A percentile compares a stretch with the other conserved stretches of the same genome.
These are phyloP conservation scores for Phaseolus lunatus DNA, from an alignment of 306 rosid genomes.

Conservation along the genomic window DNA sequence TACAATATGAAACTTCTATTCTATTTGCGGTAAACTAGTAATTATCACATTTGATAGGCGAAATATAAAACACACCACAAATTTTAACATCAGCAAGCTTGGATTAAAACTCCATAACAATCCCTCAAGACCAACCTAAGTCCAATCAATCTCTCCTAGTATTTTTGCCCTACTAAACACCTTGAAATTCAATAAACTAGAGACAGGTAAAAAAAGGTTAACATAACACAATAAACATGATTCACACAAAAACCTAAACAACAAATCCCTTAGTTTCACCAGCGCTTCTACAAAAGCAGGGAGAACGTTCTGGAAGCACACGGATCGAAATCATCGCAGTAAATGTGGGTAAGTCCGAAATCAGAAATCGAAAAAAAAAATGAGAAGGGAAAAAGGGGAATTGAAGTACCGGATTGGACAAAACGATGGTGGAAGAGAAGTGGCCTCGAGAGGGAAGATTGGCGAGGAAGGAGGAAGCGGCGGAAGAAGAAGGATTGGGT, in stretches of 20 bases:
- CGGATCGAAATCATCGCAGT: conserved; percentile 19
- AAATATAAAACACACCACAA: not conserved
- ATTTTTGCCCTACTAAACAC: not conserved
- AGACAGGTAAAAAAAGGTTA: not conserved
- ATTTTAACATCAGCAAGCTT: conserved; percentile 1
- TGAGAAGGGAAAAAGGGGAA: not conserved
- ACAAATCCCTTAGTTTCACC: not conserved
- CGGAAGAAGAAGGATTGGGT: conserved; percentile 40
- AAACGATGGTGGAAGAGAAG: conserved; percentile 51
- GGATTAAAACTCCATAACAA: not conserved
- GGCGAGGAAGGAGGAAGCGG: conserved; percentile 47
- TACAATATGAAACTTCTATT: not conserved
- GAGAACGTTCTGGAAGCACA: not conserved
- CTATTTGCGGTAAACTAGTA: not conserved
- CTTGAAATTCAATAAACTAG: not conserved
- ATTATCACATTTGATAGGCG: not conserved
- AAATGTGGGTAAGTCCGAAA: not conserved
- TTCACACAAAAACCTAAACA: conserved; percentile 29
- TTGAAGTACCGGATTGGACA: conserved; percentile 47
- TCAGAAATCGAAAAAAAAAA: not conserved
- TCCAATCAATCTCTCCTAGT: not conserved
- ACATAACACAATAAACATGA: not conserved
- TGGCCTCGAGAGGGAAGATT: conserved; percentile 57
- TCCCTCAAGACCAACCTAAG: not conserved
- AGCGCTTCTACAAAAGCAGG: not conserved